Evolutionary conservation across 2,329 filamentous ascomycete species (phyloP), one percentile per base, ranked within the genome.

Genomic region (Ceratocystiopsis minuta): DNA sequence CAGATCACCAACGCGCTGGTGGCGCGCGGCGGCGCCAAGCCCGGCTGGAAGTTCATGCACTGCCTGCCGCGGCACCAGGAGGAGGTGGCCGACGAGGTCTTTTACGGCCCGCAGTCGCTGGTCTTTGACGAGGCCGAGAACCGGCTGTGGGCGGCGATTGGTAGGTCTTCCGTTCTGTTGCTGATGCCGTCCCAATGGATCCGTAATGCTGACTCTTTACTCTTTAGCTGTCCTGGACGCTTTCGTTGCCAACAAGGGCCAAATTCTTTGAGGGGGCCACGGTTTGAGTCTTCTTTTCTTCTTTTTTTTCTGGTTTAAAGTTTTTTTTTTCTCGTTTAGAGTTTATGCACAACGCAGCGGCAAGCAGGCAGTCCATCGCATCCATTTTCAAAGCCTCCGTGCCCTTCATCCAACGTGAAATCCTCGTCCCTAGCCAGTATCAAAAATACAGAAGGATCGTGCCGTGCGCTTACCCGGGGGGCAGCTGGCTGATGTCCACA

Each of bases 41-140:
- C 80, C 14, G 72, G 72, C 48, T 98, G 90, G 90, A 86, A 84
- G 60, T 98, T 98, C 59, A 95, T 98, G 90, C 90, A 98, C 65
- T 98, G 90, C 58, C 62, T 98, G 45, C 90, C 90, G 14, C 74
- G 90, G 48, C 87, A 98, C 56, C 73, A 74, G 0, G 88, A 98
- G 59, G 90, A 98, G 63, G 90, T 98, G 32, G 76, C 72, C 44
- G 88, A 98, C 54, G 86, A 90, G 55, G 87, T 98, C 2, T 96
- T 98, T 56, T 95, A 96, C 60, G 78, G 83, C 38, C 68, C 74
- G 0, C 72, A 80, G 53, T 93, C 83, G 34, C 65, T 98, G 20
- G 90, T 96, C 4, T 98, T 95, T 63, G 76, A 75, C 2, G 90
- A 98, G 61, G 90, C 85, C 0, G 87, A 96, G 64, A 98, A 98